phyloP scores from a whole-genome alignment of 2,329 filamentous ascomycete species.

The Escovopsis sp. region DNA sequence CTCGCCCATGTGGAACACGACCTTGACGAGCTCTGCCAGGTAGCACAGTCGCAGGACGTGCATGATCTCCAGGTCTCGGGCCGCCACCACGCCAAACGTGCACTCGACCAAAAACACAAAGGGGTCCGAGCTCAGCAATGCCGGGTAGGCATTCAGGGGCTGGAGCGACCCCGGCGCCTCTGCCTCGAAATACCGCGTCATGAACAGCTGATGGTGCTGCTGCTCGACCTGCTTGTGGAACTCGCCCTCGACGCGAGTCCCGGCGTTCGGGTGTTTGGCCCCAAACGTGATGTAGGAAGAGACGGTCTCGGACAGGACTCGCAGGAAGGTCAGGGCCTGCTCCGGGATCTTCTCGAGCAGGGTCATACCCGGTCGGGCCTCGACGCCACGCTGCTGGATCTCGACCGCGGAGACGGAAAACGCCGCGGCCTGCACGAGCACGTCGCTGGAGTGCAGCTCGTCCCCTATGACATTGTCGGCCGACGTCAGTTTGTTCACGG shows the following conservation, averaged over 20 bases:
- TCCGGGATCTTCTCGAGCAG: slow-evolving; percentile 75
- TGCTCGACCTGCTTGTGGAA: slow-evolving; percentile 53
- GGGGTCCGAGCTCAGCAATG: slow-evolving; percentile 53
- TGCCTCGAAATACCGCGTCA: slow-evolving; percentile 36
- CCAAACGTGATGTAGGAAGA: slow-evolving; percentile 72
- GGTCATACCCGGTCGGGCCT: slow-evolving; percentile 56
- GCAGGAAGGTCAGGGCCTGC: slow-evolving; percentile 70
- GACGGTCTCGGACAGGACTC: slow-evolving; percentile 77
- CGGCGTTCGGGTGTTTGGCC: slow-evolving; percentile 44
- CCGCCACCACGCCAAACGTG: slow-evolving; percentile 53
- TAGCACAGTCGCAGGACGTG: slow-evolving; percentile 79
- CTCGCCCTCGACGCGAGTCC: slow-evolving; percentile 49
- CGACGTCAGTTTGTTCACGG: slow-evolving; percentile 36
- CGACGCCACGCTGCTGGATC: slow-evolving; percentile 78
- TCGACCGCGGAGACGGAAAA: slow-evolving; percentile 80
- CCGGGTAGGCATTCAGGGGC: slow-evolving; percentile 32
- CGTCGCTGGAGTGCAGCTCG: slow-evolving; percentile 40
- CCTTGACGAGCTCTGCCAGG: slow-evolving; percentile 78
- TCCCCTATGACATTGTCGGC: slow-evolving; percentile 22
- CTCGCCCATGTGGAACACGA: slow-evolving; percentile 45
- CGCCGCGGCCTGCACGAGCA: slow-evolving; percentile 53
- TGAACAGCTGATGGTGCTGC: slow-evolving; percentile 65
- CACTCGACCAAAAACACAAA: slow-evolving; percentile 75
- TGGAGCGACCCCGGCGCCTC: slow-evolving; percentile 24
- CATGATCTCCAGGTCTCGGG: slow-evolving; percentile 57